Conservation (phyloP, 2,329 filamentous ascomycete genomes). For the Colletotrichum aenigma region DNA sequence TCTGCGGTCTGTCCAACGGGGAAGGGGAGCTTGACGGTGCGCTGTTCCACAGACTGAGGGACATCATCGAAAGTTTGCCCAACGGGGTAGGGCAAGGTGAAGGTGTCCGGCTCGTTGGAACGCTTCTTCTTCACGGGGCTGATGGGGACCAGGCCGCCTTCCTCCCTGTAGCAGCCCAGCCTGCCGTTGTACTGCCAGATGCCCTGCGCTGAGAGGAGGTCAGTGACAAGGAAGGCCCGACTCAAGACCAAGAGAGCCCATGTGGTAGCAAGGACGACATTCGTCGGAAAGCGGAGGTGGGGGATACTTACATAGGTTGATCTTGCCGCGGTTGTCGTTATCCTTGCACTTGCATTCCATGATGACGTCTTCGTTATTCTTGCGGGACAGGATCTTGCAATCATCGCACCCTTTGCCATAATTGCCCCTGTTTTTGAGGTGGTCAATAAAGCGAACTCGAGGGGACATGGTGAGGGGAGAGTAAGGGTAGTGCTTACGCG, state of each 20-base stretch:
- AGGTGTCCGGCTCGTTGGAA: neutral
- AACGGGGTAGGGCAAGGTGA: neutral
- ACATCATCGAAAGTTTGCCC: neutral
- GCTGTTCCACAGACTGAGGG: neutral
- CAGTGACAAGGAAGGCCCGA: too few species aligned
- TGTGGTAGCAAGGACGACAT: neutral
- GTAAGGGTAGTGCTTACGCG: too few species aligned
- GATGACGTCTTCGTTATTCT: neutral
- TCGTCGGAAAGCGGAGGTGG: accelerated
- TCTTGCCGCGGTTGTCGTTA: neutral
- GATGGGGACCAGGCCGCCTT: neutral
- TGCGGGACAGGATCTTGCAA: neutral
- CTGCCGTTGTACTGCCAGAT: slow-evolving; percentile 2
- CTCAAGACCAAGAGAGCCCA: too few species aligned
- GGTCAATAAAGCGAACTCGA: too few species aligned
- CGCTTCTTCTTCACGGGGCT: neutral
- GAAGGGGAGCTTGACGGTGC: neutral
- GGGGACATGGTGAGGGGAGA: too few species aligned
- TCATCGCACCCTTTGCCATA: neutral
- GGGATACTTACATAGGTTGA: slow-evolving; percentile 6
- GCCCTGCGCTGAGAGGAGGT: neutral
- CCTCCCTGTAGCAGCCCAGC: neutral
- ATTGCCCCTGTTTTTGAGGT: neutral
- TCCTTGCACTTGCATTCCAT: neutral
- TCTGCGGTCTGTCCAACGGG: neutral